Base-by-base conservation (phyloP, 1,139 yeast genomes). In the Suhomyces coccinellae region DNA sequence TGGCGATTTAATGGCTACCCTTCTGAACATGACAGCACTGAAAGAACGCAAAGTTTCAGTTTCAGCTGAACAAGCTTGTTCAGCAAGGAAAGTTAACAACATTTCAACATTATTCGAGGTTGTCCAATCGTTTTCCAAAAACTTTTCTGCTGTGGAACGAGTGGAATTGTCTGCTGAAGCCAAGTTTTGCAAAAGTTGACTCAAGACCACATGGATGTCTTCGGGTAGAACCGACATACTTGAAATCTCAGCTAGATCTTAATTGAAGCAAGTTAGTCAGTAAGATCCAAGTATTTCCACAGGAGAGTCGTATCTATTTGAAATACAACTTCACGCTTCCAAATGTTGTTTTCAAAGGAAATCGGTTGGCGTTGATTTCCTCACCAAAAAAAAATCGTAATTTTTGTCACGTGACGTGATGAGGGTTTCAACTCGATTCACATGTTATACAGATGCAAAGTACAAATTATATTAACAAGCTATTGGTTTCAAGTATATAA, bases 1-100 rank as follows among this genome's bases (percentile, higher is more conserved):
- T 5, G 95, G 91, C 1, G 89, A 80, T 57, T 87, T 85, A 46
- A 87, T 79, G 13, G 96, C 90, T 51, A 89, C 79, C 58, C 97
- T 81, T 66, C 99, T 80, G 62, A 93, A 88, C 51, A 93, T 69
- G 28, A 93, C 97, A 2, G 98, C 96, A 14, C 91, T 73, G 61
- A 88, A 87, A 0, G 90, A 77, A 50, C 79, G 69, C 36, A 76
- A 69, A 22, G 75, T 71, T 41, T 81, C 85, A 46, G 72, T 71
- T 4, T 76, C 72, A 12, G 90, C 85, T 12, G 66, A 64, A 15
- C 83, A 74, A 1, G 96, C 83, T 58, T 86, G 95, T 59, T 87
- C 89, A 2, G 97, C 93, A 45, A 93, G 76, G 52, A 89, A 95
- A 1, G 85, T 74, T 50, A 93, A 73, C 43, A 93, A 71, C 53